Evolutionary conservation across 768 basidiomycete genomes (phyloP), one percentile per base, ranked within the genome.

Genomic region (Pulveroboletus ravenelii): DNA sequence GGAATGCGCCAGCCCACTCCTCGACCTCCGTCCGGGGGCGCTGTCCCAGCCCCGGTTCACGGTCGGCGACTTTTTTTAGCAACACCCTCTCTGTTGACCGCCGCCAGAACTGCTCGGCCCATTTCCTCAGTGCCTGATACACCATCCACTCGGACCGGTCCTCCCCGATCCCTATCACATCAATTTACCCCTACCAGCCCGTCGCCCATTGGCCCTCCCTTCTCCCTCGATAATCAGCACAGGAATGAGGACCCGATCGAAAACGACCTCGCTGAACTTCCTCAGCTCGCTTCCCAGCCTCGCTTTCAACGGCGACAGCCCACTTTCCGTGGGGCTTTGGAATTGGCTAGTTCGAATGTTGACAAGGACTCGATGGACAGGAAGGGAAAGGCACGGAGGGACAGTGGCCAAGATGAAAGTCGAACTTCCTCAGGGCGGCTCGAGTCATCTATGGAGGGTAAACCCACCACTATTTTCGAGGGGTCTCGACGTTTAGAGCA

Each of bases 121-220:
- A 17, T 47, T 5, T 10, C 48, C 14, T 35, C 56, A 18, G 40
- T 56, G 2, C 66, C 55, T 31, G 56, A 65, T 43, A 82, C 84
- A 0, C 87, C 87, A 23, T 79, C 84, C 6, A 71, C 72, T 43
- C 74, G 87, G 45, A 88, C 86, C 5, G 87, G 87, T 12, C 85
- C 86, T 30, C 87, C 87, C 5, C 77, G 87, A 36, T 85, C 87
- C 0, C 70, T 88, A 25, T 85, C 85, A 3, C 85, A 80, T 61
- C 77, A 78, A 27, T 83, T 84, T 58, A 75, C 80, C 8, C 67
- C 77, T 30, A 72, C 80, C 2, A 67, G 63, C 17, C 76, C 81
- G 1, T 76, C 81, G 1, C 66, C 68, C 8, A 35, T 57, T 10
- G 46, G 54, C 68, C 74, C 25, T 61, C 61, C 38, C 50, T 41